These are phyloP conservation scores for Erysimum cheiri DNA, from an alignment of 441 rosid species.

Conservation along the genomic window DNA sequence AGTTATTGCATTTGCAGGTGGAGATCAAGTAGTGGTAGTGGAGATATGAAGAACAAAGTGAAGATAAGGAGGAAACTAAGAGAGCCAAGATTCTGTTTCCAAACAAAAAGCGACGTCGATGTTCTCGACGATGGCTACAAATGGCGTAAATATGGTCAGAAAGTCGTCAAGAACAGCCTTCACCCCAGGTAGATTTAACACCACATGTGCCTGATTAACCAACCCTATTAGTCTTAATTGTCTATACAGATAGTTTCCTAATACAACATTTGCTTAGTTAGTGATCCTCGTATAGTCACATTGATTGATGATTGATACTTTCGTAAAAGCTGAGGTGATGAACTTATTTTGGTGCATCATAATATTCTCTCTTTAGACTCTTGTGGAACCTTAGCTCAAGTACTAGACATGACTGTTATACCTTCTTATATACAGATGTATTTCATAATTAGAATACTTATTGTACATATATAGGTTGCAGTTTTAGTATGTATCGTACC, in stretches of 20 bases:
- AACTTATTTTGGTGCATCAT: conserved; percentile 20
- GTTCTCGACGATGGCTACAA: conserved; percentile 96
- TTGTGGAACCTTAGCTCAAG: conserved; percentile 24
- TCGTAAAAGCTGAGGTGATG: conserved; percentile 25
- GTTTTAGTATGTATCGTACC: conserved; percentile 29
- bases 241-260: conserved; percentile 12
- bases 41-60: conserved; percentile 73
- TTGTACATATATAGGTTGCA: conserved; percentile 8
- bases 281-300: conserved; percentile 10
- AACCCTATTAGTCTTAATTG: conserved; percentile 16
- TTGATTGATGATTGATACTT: conserved; percentile 29
- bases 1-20: conserved; percentile 60
- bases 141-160: conserved; percentile 99
- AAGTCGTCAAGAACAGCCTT: conserved; percentile 95
- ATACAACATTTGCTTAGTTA: conserved; percentile 14
- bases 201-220: conserved; percentile 9
- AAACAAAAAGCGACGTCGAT: conserved; percentile 93
- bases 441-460: neutral
- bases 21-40: conserved; percentile 61
- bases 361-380: conserved; percentile 34
- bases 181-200: conserved; percentile 75
- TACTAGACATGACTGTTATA: conserved; percentile 42
- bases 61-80: conserved; percentile 89
- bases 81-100: conserved; percentile 98
- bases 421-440: neutral